Conservation (phyloP, 768 basidiomycete species). For the Tulasnella sp. region DNA sequence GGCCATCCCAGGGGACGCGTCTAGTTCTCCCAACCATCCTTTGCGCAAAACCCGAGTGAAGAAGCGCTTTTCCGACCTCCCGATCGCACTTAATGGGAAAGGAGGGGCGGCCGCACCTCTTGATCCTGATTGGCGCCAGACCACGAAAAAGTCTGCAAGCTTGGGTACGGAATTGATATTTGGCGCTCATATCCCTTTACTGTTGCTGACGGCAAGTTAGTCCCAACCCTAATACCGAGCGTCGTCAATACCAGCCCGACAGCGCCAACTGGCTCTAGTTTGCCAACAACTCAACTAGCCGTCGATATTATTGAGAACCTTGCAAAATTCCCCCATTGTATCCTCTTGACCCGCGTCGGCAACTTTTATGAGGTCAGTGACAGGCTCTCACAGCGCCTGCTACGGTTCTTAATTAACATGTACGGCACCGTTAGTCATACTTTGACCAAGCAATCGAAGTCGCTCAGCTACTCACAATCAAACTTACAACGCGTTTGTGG, state of each 20-base stretch:
- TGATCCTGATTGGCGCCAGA: conserved; percentile 22
- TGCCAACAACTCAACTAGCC: conserved; percentile 50
- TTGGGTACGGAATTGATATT: not conserved
- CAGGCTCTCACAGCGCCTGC: not conserved
- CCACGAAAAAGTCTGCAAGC: not conserved
- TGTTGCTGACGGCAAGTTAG: not conserved
- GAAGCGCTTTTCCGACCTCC: conserved; percentile 59
- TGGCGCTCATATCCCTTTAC: too few species aligned
- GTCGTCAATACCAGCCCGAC: not conserved
- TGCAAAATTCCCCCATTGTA: conserved; percentile 75
- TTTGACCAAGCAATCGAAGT: conserved; percentile 86
- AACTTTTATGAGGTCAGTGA: conserved; percentile 85
- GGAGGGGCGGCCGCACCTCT: conserved; percentile 49
- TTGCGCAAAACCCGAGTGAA: conserved; percentile 40
- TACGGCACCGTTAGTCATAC: conserved; percentile 61
- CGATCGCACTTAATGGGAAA: conserved; percentile 43
- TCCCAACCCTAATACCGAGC: conserved; percentile 4
- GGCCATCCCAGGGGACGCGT: too few species aligned
- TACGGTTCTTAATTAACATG: conserved; percentile 24
- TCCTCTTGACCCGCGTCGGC: conserved; percentile 87
- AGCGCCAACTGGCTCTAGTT: not conserved
- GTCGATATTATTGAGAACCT: conserved; percentile 68
- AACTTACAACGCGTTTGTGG: conserved; percentile 74
- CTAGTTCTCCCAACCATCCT: not conserved
- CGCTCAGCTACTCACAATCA: conserved; percentile 72